These are phyloP conservation scores for Penicillium bialowiezense DNA, from an alignment of 495 filamentous ascomycete genomes.

Conservation along the genomic window DNA sequence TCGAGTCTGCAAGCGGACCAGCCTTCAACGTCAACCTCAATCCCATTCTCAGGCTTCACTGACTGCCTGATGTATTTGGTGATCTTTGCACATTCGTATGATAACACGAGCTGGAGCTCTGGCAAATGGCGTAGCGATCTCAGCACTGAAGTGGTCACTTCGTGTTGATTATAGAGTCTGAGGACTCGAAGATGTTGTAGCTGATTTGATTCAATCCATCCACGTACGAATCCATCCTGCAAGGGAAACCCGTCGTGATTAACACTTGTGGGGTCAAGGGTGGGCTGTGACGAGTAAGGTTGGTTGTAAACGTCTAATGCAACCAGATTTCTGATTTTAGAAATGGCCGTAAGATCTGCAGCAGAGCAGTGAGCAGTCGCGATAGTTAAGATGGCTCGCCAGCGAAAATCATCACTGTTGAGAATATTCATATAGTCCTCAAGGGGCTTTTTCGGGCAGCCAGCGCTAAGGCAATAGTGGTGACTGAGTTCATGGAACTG, in stretches of 20 bases:
- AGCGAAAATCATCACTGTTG: conserved; percentile 25
- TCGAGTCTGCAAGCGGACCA: conserved; percentile 9
- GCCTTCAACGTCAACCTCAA: not conserved
- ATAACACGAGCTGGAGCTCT: conserved; percentile 25
- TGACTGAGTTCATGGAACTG: conserved; percentile 24
- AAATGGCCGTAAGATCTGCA: conserved; percentile 34
- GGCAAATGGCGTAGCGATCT: conserved; percentile 28
- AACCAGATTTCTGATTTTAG: conserved; percentile 34
- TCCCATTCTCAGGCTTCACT: not conserved
- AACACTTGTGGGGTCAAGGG: conserved; percentile 1
- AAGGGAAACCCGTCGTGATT: conserved; percentile 11
- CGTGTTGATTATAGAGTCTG: conserved; percentile 25
- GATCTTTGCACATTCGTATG: conserved; percentile 21
- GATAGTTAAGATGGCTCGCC: conserved; percentile 33
- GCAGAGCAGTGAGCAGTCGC: conserved; percentile 19
- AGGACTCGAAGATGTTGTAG: conserved; percentile 38
- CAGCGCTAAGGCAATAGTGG: conserved; percentile 24
- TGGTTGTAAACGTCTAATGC: conserved; percentile 32
- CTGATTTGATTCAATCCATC: conserved; percentile 35
- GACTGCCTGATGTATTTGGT: not conserved
- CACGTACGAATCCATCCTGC: conserved; percentile 36
- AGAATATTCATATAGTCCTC: conserved; percentile 32
- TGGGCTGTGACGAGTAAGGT: not conserved
- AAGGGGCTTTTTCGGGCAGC: conserved; percentile 22
- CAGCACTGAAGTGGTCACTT: conserved; percentile 21